Percentiles rank a stretch among this genome's conserved stretches.
Evolutionary conservation across 176 grass and related monocot species (phyloP).

Genomic region (Juncus inflexus): DNA sequence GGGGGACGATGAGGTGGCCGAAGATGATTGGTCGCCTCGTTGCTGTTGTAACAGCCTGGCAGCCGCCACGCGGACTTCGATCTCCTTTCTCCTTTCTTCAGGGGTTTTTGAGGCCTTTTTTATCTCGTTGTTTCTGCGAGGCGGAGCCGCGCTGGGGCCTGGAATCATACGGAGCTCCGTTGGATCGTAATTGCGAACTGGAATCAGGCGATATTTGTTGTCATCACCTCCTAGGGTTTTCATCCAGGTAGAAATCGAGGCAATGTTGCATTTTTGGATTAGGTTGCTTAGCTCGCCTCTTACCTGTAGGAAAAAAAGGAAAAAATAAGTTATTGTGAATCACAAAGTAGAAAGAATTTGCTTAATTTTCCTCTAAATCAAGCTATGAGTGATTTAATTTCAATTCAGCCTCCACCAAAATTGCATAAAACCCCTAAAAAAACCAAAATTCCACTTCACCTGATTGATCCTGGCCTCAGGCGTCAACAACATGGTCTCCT

Average conservation of each 20-base stretch:
- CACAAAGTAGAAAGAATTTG: too few relatives aligned
- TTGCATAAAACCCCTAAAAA: not conserved
- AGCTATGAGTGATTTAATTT: too few relatives aligned
- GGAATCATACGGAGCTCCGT: slow-evolving; percentile 50
- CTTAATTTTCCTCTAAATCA: too few relatives aligned
- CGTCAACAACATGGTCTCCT: slow-evolving; percentile 39
- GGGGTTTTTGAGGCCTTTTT: slow-evolving; percentile 87
- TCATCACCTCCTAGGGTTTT: slow-evolving; percentile 63
- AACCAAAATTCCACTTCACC: slow-evolving; percentile 25
- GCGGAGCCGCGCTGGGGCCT: slow-evolving; percentile 33
- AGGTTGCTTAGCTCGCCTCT: slow-evolving; percentile 56
- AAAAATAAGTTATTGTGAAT: slow-evolving; percentile 11
- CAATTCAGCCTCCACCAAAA: not conserved
- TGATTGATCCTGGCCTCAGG: slow-evolving; percentile 34
- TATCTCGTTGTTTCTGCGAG: slow-evolving; percentile 73
- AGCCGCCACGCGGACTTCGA: slow-evolving; percentile 72
- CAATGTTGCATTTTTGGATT: slow-evolving; percentile 74
- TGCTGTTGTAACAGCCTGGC: slow-evolving; percentile 67
- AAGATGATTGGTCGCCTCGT: slow-evolving; percentile 10
- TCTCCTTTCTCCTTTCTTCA: slow-evolving; percentile 89
- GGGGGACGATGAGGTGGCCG: slow-evolving; percentile 2
- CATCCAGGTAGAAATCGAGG: slow-evolving; percentile 82
- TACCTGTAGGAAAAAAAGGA: slow-evolving; percentile 37
- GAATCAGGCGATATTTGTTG: slow-evolving; percentile 62
- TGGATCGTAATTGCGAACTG: slow-evolving; percentile 53